Evolutionary conservation across 2,329 filamentous ascomycete species (phyloP).

Genomic region (Pestalotiopsis fici): DNA sequence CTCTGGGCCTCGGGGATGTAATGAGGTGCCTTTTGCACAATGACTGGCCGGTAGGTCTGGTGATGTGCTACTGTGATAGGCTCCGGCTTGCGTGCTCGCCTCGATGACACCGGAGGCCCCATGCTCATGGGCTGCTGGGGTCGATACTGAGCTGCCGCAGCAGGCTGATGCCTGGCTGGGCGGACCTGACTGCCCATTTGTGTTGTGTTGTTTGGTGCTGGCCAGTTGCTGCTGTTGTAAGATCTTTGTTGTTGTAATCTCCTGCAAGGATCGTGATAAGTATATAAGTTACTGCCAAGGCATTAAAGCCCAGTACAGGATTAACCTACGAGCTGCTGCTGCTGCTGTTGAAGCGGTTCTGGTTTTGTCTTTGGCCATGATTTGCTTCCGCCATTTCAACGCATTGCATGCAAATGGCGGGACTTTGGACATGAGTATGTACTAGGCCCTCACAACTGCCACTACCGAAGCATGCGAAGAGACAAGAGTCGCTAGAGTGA

Average conservation of each 20-base stretch:
- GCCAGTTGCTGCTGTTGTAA: neutral
- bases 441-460: neutral
- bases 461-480: constrained; percentile 6
- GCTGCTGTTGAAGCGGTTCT: too few species aligned
- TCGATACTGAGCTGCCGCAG: neutral
- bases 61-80: neutral
- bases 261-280: constrained; percentile 11
- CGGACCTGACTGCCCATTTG: neutral
- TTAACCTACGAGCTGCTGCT: constrained; percentile 21
- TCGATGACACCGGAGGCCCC: neutral
- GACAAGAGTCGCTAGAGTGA: neutral
- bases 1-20: neutral
- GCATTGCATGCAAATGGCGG: too few species aligned
- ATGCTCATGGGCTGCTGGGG: neutral
- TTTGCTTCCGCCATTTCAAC: too few species aligned
- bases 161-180: neutral
- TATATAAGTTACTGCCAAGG: constrained; percentile 17
- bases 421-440: neutral
- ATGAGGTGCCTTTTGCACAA: neutral
- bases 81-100: neutral
- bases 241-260: neutral
- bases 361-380: neutral
- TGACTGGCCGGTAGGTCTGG: neutral
- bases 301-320: neutral
- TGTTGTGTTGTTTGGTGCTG: neutral